These are phyloP conservation scores for Suhomyces bribrorum DNA, from an alignment of 1,139 yeast species.

Conservation along the genomic window DNA sequence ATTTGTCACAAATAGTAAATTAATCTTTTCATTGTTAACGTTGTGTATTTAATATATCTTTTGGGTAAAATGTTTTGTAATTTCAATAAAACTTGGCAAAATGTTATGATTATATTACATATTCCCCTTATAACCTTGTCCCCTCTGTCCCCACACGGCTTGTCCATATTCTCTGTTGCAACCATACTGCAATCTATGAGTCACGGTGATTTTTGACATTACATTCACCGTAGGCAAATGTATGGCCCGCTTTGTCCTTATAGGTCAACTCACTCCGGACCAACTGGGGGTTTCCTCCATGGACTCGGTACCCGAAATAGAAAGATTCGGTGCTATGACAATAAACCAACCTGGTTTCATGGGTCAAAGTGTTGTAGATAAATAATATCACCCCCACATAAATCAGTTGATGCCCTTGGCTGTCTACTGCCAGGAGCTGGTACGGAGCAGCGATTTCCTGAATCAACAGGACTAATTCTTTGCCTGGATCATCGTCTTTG, in stretches of 20 bases:
- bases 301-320: constrained; percentile 37
- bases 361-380: constrained; percentile 17
- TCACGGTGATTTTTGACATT: no score
- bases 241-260: constrained; percentile 19
- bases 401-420: constrained; percentile 15
- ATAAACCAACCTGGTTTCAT: constrained; percentile 27
- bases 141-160: no score
- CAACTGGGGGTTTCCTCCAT: constrained; percentile 20
- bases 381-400: constrained; percentile 39
- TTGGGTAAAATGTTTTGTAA: no score
- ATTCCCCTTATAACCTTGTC: no score
- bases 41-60: constrained; percentile 19
- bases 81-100: no score
- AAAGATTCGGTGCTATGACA: constrained; percentile 49
- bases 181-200: no score
- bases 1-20: constrained; percentile 11
- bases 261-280: constrained; percentile 31
- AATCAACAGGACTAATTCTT: constrained; percentile 7
- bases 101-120: no score
- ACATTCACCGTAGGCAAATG: constrained; percentile 41
- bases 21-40: constrained; percentile 21
- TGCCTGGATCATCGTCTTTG: constrained; percentile 5
- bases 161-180: no score
- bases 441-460: constrained; percentile 4
- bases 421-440: constrained; percentile 13